Evolutionary conservation across 2,329 filamentous ascomycete species (phyloP), one percentile per base, ranked within the genome.

Genomic region (Diaporthe helianthi): DNA sequence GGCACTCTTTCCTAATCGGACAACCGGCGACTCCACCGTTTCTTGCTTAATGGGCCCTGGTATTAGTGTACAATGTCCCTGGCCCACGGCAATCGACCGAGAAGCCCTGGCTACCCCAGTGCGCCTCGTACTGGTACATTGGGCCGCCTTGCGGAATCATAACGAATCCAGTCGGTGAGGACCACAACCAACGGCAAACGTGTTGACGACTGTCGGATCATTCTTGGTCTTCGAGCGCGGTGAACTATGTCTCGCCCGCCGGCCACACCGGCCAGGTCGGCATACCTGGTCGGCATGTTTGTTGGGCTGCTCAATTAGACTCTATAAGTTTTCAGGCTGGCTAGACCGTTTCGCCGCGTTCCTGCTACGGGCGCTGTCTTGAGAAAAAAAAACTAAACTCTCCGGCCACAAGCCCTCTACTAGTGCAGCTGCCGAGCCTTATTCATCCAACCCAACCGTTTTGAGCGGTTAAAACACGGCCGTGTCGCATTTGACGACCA

Each of bases 1-100:
- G 44, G n/a, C 29, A 49, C 44, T 33, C 49, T 53, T 63, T 49
- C 44, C 41, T 36, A 36, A 49, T 36, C 58, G 26, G 44, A 63
- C 29, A 49, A 44, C 44, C 44, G 44, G 15, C 29, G 44, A 24
- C 58, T 47, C 58, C 58, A 63, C 58, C 49, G 29, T 49, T 63
- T 22, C 22, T 31, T 36, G 58, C 58, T 63, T 63, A 63, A 63
- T 63, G 44, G 58, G 58, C 58, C 58, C 58, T 63, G 58, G 58
- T 63, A 63, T 63, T 46, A n/a, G n/a, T n/a, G n/a, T n/a, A 63
- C 58, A 47, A 33, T 29, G 44, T 49, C 58, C 58, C 58, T 49
- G 58, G 44, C 47, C 49, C 58, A 36, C 58, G 58, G 58, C 58
- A 63, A 63, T 63, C 44, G 58, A 63, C 58, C 58, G 58, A 63